These are phyloP conservation scores for Violaceomyces palustris DNA, from an alignment of 1,284 basidiomycete genomes.

Conservation along the genomic window DNA sequence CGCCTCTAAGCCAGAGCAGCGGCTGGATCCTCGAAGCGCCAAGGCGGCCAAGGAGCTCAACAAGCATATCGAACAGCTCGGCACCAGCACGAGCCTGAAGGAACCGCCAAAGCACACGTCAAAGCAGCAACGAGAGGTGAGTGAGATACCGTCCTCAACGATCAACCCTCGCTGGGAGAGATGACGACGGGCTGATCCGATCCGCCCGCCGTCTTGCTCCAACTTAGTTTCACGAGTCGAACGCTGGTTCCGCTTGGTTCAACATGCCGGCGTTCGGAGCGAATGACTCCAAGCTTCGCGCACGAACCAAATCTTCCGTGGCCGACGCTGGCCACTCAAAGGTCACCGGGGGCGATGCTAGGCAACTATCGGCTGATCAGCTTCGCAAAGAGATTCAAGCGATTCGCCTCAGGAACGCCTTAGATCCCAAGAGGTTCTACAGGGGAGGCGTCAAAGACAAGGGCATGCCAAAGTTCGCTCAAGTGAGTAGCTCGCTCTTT, in stretches of 20 bases:
- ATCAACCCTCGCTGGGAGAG: too few species aligned
- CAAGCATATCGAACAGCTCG: constrained; percentile 21
- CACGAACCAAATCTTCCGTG: constrained; percentile 17
- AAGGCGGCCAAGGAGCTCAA: constrained; percentile 14
- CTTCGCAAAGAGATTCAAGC: constrained; percentile 89
- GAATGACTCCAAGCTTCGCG: constrained; percentile 11
- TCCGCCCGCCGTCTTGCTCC: too few species aligned
- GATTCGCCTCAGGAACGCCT: constrained; percentile 78
- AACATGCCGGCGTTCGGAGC: constrained; percentile 72
- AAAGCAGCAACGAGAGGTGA: too few species aligned
- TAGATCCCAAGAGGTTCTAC: constrained; percentile 96
- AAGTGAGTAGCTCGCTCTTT: constrained; percentile 55
- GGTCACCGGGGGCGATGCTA: constrained; percentile 34
- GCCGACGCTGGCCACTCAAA: constrained; percentile 23
- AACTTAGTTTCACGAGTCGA: too few species aligned
- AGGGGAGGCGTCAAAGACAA: constrained; percentile 72
- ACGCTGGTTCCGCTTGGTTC: constrained; percentile 82
- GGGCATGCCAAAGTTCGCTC: constrained; percentile 62
- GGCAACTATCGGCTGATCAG: constrained; percentile 54
- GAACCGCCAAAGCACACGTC: too few species aligned
- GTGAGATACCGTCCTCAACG: too few species aligned
- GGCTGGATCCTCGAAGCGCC: constrained; percentile 3
- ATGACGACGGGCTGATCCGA: too few species aligned
- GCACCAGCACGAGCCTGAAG: constrained; percentile 4
- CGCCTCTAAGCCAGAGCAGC: neutral